Evolutionary conservation across 805 yeast genomes (phyloP), one percentile per base, ranked within the genome.

Genomic region (Tetrapisispora arboricola): DNA sequence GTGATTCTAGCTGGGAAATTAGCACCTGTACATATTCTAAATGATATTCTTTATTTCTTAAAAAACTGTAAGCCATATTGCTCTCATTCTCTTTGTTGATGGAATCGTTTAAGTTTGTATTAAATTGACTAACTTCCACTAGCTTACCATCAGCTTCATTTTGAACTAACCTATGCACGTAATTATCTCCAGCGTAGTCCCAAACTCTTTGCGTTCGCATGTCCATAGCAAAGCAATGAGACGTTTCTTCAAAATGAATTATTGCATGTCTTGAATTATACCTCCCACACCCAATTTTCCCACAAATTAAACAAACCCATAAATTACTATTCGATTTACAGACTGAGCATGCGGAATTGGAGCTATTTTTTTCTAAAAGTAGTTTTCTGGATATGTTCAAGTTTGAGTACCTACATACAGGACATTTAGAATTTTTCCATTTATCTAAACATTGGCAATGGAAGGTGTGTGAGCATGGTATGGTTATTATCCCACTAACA

Each of bases 171-270:
- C 96, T 61, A 59, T 87, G 96, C 9, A 87, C 96, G 58, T 87
- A 87, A 48, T 77, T 78, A 56, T 87, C 96, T 2, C 88, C 88
- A 0, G 88, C 87, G 57, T 87, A 87, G 58, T 87, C 96, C 96
- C 96, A 87, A 1, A 87, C 95, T 31, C 96, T 67, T 45, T 87
- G 92, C 0, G 94, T 75, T 10, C 69, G 62, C 35, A 84, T 66
- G 54, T 87, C 95, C 95, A 87, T 86, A 0, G 95, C 83, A 64
- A 84, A 87, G 51, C 95, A 84, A 59, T 87, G 96, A 6, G 81
- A 78, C 0, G 94, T 80, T 9, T 68, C 67, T 15, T 78, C 75
- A 57, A 75, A 88, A 60, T 87, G 96, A 45, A 80, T 75, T 39
- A 85, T 75, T 0, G 95, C 94, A 64, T 87, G 96, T 38, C 82